Evolutionary conservation across 352 stramenopile species (phyloP).

Genomic region (Pythium dissimile): DNA sequence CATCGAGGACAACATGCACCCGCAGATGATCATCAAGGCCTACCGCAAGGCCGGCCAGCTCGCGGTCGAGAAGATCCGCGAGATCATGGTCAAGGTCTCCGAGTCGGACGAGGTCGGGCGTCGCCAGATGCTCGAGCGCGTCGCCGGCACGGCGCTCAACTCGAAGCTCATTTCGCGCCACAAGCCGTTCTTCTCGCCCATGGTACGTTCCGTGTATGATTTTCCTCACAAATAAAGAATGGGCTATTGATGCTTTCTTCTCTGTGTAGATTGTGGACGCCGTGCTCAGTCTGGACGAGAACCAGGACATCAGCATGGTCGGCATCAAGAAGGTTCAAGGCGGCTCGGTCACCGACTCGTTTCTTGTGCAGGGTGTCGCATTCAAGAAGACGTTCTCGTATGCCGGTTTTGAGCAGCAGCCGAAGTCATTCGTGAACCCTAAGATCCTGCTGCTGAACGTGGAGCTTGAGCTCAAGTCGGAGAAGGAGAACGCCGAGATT

Average conservation of each 20-base stretch:
- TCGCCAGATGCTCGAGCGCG: constrained; percentile 89
- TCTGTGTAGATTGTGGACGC: constrained; percentile 90
- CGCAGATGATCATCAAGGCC: constrained; percentile 88
- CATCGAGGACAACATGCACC: constrained; percentile 97
- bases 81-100: constrained; percentile 81
- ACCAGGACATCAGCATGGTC: constrained; percentile 90
- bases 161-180: constrained; percentile 98
- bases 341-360: constrained; percentile 96
- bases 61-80: constrained; percentile 82
- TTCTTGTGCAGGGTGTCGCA: constrained; percentile 96
- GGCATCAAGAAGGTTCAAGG: constrained; percentile 98
- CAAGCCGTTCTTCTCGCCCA: constrained; percentile 97
- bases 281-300: constrained; percentile 90
- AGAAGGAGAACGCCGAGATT: constrained; percentile 99
- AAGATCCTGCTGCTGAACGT: constrained; percentile 98
- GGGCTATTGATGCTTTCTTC: too few species aligned
- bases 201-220: too few species aligned
- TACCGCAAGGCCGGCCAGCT: constrained; percentile 84
- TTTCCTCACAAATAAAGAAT: too few species aligned
- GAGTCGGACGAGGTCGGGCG: constrained; percentile 74
- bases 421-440: constrained; percentile 95
- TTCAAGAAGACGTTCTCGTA: constrained; percentile 99
- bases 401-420: constrained; percentile 99
- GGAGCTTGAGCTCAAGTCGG: constrained; percentile 98
- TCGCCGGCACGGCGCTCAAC: constrained; percentile 96